Evolutionary conservation across 805 yeast genomes (phyloP).

Genomic region (Kuraishia piskuri): DNA sequence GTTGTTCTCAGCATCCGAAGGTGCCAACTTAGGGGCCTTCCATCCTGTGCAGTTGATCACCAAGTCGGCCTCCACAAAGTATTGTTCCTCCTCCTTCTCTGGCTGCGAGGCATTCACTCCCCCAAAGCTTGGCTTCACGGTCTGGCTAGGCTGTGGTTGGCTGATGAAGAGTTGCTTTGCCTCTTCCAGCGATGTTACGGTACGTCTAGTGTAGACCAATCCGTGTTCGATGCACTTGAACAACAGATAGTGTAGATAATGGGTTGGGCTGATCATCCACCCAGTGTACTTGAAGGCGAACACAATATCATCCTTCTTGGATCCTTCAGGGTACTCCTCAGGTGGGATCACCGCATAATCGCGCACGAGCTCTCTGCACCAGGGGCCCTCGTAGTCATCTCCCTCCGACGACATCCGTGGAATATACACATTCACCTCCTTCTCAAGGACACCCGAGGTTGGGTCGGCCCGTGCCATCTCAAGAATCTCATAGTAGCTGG

Average conservation of each 20-base stretch:
- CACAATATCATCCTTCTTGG: conserved; percentile 17
- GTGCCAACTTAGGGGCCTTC: conserved; percentile 32
- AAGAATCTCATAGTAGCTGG: conserved; percentile 27
- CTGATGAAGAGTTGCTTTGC: conserved; percentile 24
- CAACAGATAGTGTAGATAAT: conserved; percentile 45
- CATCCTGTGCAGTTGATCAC: conserved; percentile 55
- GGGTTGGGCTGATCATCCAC: conserved; percentile 49
- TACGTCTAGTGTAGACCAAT: conserved; percentile 33
- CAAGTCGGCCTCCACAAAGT: conserved; percentile 29
- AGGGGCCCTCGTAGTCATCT: conserved; percentile 22
- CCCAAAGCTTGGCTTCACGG: neutral
- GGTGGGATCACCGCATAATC: conserved; percentile 22
- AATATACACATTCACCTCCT: conserved; percentile 20
- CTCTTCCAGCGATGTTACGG: conserved; percentile 34
- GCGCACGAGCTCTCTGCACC: conserved; percentile 30
- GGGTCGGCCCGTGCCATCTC: conserved; percentile 29
- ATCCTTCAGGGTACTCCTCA: conserved; percentile 21
- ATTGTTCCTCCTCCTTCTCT: conserved; percentile 15
- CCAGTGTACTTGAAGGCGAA: conserved; percentile 43
- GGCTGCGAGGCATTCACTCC: neutral
- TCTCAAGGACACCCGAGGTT: conserved; percentile 27
- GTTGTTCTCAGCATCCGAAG: conserved; percentile 34
- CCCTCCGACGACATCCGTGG: conserved; percentile 16
- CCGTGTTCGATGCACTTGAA: conserved; percentile 37
- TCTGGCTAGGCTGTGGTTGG: neutral